Conservation (phyloP, 1,139 yeast species). For the Arxiozyma slooffiae region DNA sequence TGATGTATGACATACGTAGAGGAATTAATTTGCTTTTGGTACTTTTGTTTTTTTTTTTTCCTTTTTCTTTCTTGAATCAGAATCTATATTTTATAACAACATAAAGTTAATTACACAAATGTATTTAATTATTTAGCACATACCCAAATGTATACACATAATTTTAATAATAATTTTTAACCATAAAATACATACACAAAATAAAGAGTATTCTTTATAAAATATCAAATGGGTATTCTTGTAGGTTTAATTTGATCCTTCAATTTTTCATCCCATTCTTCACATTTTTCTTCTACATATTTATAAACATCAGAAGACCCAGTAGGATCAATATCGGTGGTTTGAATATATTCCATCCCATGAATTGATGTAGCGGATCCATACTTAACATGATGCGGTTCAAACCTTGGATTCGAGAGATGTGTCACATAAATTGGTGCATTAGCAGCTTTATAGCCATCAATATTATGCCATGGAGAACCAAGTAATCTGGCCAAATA, state of each 20-base stretch:
- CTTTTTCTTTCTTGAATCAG: no score
- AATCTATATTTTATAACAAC: no score
- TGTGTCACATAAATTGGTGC: conserved; percentile 61
- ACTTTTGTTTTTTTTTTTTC: no score
- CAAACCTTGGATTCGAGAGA: conserved; percentile 36
- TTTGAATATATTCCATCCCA: conserved; percentile 56
- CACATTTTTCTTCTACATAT: conserved; percentile 46
- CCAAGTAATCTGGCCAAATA: conserved; percentile 78
- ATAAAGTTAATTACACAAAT: not conserved
- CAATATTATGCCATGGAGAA: conserved; percentile 77
- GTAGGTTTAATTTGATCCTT: conserved; percentile 62
- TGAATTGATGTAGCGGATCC: conserved; percentile 61
- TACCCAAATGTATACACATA: no score
- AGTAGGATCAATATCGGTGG: conserved; percentile 47
- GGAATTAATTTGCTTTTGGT: not conserved
- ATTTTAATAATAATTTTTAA: no score
- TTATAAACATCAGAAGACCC: conserved; percentile 56
- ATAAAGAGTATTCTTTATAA: no score
- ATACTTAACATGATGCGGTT: conserved; percentile 49
- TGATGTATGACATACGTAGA: not conserved
- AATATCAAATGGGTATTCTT: not conserved
- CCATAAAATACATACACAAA: no score
- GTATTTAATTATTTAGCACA: no score
- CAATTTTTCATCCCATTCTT: conserved; percentile 60
- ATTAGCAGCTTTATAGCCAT: conserved; percentile 83